Evolutionary conservation across 208 protist species (phyloP).

Genomic region (Angomonas ambiguus): DNA sequence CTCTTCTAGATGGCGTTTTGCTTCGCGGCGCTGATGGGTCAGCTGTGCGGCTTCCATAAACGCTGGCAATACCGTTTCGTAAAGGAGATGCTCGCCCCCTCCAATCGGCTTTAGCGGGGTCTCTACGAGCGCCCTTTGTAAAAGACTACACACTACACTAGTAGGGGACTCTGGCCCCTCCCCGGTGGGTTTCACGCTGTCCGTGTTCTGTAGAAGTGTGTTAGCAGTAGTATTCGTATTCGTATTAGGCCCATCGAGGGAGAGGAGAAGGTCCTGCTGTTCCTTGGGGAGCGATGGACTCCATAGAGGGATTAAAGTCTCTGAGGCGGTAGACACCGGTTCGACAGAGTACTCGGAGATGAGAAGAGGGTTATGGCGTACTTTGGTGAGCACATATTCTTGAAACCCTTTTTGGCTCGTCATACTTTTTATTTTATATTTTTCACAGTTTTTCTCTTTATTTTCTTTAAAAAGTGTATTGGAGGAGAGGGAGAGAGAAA

Average conservation of each 20-base stretch:
- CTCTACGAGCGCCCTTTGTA: background rate
- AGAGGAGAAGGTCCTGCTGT: background rate
- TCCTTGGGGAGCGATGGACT: background rate
- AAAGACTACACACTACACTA: background rate
- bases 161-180: background rate
- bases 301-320: background rate
- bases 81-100: background rate
- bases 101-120: background rate
- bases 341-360: background rate
- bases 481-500: background rate
- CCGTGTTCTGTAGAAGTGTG: background rate
- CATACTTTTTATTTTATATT: constrained; percentile 1
- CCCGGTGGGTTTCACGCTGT: background rate
- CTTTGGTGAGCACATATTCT: background rate
- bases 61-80: background rate
- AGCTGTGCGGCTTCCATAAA: background rate
- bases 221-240: background rate
- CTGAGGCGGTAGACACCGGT: background rate
- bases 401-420: background rate
- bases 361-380: background rate
- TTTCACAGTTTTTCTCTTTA: constrained; percentile 2
- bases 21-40: background rate
- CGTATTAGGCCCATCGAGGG: background rate
- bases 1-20: background rate
- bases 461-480: background rate